Evolutionary conservation across 768 basidiomycete genomes (phyloP).

Genomic region (Hortiboletus flavorubellus): DNA sequence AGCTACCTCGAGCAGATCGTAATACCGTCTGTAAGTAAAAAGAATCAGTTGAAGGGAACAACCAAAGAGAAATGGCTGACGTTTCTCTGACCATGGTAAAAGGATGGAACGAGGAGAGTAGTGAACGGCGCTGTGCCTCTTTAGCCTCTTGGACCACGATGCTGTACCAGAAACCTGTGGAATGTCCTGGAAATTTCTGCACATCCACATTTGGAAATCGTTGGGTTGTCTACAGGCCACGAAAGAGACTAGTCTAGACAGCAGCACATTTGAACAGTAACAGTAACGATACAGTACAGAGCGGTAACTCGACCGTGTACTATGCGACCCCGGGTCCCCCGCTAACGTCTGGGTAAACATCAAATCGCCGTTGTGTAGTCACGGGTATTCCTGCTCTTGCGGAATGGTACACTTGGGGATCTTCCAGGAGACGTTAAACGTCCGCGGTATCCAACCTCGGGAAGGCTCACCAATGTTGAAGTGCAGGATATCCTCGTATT

Average conservation of each 20-base stretch:
- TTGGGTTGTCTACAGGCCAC: neutral
- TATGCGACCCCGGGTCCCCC: constrained; percentile 3
- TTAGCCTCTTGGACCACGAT: constrained; percentile 27
- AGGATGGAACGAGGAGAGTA: constrained; percentile 11
- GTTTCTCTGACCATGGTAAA: constrained; percentile 66
- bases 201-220: constrained; percentile 20
- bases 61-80: constrained; percentile 29
- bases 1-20: constrained; percentile 87
- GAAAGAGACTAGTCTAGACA: no score
- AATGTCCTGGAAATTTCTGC: constrained; percentile 33
- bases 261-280: neutral
- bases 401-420: constrained; percentile 57
- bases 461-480: constrained; percentile 70
- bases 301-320: neutral
- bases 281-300: neutral
- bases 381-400: constrained; percentile 87
- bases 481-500: constrained; percentile 76
- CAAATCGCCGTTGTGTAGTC: constrained; percentile 87
- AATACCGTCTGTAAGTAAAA: constrained; percentile 63
- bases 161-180: constrained; percentile 34
- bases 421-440: constrained; percentile 37
- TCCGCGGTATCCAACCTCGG: neutral
- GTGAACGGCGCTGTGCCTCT: constrained; percentile 16
- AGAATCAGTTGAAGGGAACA: neutral
- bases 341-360: constrained; percentile 82